Evolutionary conservation across 1,284 basidiomycete species (phyloP).

Genomic region (Moesziomyces parantarcticus): DNA sequence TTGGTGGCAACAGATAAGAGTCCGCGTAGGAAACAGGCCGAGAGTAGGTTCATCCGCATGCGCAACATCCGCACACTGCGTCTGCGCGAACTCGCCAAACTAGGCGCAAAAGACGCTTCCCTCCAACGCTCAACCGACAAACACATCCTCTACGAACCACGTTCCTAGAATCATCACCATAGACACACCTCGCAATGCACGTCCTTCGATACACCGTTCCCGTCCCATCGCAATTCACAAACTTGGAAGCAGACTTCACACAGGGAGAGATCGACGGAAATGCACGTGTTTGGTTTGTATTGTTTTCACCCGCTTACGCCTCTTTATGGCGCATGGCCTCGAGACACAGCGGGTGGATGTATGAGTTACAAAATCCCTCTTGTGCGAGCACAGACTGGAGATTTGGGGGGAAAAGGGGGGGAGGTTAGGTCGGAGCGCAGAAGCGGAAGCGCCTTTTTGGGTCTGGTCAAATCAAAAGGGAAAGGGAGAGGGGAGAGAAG

Average conservation of each 20-base stretch:
- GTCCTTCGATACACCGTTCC: too few relatives aligned
- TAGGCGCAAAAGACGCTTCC: constrained; percentile 46
- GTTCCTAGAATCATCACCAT: constrained; percentile 2
- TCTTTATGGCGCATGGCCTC: not conserved
- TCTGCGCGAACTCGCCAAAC: constrained; percentile 51
- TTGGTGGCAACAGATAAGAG: constrained; percentile 7
- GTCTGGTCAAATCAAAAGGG: constrained; percentile 33
- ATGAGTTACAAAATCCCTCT: constrained; percentile 44
- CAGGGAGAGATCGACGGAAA: constrained; percentile 5
- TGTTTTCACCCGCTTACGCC: constrained; percentile 3
- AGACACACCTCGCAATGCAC: not conserved
- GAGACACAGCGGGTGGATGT: not conserved
- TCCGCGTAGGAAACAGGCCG: constrained; percentile 27
- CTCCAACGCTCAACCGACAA: constrained; percentile 11
- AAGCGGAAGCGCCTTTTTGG: constrained; percentile 29
- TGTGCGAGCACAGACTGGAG: not conserved
- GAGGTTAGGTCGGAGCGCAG: not conserved
- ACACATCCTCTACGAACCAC: constrained; percentile 39
- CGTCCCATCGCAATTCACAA: too few relatives aligned
- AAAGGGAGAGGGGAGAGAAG: constrained; percentile 1
- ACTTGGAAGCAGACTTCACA: too few relatives aligned
- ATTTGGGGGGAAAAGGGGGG: constrained; percentile 2
- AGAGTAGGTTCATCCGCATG: constrained; percentile 44
- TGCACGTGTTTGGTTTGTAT: constrained; percentile 16
- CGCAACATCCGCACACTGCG: constrained; percentile 38